Evolutionary conservation across 495 filamentous ascomycete species (phyloP), one percentile per base, ranked within the genome.

Genomic region (Aspergillus cavernicola): DNA sequence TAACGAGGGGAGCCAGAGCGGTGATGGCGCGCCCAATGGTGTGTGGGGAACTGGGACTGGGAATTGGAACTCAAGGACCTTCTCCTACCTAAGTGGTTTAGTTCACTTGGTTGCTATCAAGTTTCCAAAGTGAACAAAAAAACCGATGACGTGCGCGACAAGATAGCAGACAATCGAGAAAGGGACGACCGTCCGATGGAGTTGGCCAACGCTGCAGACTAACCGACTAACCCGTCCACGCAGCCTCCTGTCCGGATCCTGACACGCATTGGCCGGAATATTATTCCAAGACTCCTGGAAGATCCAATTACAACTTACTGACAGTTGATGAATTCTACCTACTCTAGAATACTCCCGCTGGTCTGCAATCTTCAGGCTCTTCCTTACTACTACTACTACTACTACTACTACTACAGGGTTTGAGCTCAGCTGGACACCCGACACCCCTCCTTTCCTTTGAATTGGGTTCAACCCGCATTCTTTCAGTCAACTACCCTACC

Each of bases 71-170:
- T 20, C 16, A 20, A 48, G 31, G 44, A 47, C 29, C 4, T 20
- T 23, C 45, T 37, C 31, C 31, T 36, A 48, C 45, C 20, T 23
- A 47, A 48, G 45, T 28, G 24, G 24, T 28, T 28, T 28, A 28
- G 24, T 57, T 47, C 62, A 55, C 52, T 53, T 26, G n/a, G 53
- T 33, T 50, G 48, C 42, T 42, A 41, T 59, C 46, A 36, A 60
- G 26, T 55, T 61, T 66, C 63, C 61, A 63, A 60, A 59, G 50
- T 54, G 49, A 59, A 62, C 62, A 72, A 67, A 64, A 63, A 66
- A 60, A 60, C 54, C 66, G 63, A 68, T 69, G 69, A 74, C 71
- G 71, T 74, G 57, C 54, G 60, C 60, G 63, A 65, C 56, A 37
- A 56, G 23, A 52, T 62, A 60, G 55, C 53, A 63, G 47, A 31